Base-by-base conservation (phyloP, 805 yeast genomes). In the Torulaspora franciscae region DNA sequence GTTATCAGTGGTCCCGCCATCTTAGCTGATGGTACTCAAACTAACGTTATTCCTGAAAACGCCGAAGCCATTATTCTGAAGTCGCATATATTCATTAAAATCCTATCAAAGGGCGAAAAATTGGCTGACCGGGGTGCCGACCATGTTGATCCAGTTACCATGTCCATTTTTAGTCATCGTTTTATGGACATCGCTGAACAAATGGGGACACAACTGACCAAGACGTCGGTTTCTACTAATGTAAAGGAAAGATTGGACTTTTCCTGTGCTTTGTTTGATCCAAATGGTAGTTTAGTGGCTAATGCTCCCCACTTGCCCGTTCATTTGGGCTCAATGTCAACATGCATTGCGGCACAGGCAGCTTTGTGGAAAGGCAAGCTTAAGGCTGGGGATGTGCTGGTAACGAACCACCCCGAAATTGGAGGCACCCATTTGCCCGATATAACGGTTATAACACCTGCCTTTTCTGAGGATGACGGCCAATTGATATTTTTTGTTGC, bases 391-490 rank as follows among this genome's bases (percentile, higher is more conserved):
- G 95, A 86, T 64, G 87, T 84, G 3, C 52, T 86, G 2, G 79
- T 83, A 3, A 80, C 90, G 0, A 86, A 86, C 58, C 93, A 85
- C 55, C 95, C 95, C 2, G 80, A 80, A 15, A 79, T 78, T 40
- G 91, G 91, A n/a, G 95, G 95, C 3, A 83, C 93, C 0, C 95
- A 86, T 66, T 69, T 86, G 47, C 95, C 95, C 0, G 95, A 86
- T 67, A 88, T 90, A 51, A 90, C 97, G 0, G 95, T 90, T 9
- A 81, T 91, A 36, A 85, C 96, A 0, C 98, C 98, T 0, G 89
- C 90, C 1, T 84, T 87, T 59, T 71, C 77, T n/a, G 71, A 72
- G 22, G 72, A 68, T 17, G 39, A 46, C 34, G 75, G 71, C 6
- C 64, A 70, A 42, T 74, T 87, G 28, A 77, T 88, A 23, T 90